Evolutionary conservation across 768 basidiomycete genomes (phyloP), one percentile per base, ranked within the genome.

Genomic region (Boletus speciosus): DNA sequence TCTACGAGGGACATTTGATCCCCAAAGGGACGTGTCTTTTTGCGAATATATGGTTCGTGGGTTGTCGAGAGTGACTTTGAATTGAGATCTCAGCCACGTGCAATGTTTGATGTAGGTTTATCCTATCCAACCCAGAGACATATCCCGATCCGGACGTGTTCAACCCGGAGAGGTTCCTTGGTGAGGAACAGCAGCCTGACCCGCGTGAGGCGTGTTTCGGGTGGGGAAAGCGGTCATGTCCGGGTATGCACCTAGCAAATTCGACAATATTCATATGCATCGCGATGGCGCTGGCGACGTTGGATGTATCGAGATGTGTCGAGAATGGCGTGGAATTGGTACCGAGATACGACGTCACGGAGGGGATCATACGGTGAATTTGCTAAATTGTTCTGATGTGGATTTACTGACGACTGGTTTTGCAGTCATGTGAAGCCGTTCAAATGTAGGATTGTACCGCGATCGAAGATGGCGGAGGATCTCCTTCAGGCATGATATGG

Each of bases 1-100:
- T 50, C 44, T 55, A 59, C 15, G 31, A 61, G 1, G 65, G 60
- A 2, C 59, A 65, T 35, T n/a, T 58, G 0, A 68, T 67, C 1
- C 57, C 67, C 1, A 64, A 69, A 34, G 67, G 65, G 41, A 27
- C 52, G 1, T 12, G 38, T 3, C 32, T 55, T 1, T 1, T 62
- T 32, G 21, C 21, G 10, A 65, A 58, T 7, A 19, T 43, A 27
- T 59, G 57, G 63, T 61, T 7, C 1, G 58, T 54, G 36, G 3
- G 15, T 12, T 1, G 0, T 19, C 7, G 21, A 23, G 2, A 4
- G 19, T 15, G 2, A 2, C 11, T 14, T 9, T 23, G 6, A 6
- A 16, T 7, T 32, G 29, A 25, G 3, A 42, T 38, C 42, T 38
- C 10, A 32, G 9, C 31, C 31, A 11, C 10, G 4, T 11, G 31